A percentile compares a stretch with the other conserved stretches of the same genome.
Evolutionary conservation across 2,329 filamentous ascomycete genomes (phyloP).

Genomic region (Fusarium decemcellulare): DNA sequence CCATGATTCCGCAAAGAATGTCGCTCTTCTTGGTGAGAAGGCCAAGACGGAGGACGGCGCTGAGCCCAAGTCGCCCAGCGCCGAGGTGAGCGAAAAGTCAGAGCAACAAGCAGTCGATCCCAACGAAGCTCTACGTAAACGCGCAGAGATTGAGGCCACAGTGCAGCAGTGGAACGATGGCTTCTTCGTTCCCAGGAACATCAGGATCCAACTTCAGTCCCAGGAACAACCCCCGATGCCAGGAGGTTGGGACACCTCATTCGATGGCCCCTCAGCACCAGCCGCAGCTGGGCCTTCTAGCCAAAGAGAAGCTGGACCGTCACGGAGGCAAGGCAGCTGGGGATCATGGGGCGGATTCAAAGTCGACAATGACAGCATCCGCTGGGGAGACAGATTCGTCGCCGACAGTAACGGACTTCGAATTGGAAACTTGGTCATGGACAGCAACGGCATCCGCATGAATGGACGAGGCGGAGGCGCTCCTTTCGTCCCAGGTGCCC

Average conservation of each 20-base stretch:
- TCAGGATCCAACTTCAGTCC: conserved; percentile 56
- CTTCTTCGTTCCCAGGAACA: conserved; percentile 67
- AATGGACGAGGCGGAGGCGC: conserved; percentile 10
- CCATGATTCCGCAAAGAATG: conserved; percentile 60
- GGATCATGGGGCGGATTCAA: conserved; percentile 52
- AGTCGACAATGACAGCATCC: conserved; percentile 60
- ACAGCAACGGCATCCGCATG: conserved; percentile 56
- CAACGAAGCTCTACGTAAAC: conserved; percentile 42
- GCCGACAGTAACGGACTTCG: conserved; percentile 62
- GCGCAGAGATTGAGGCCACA: conserved; percentile 55
- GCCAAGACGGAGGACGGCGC: conserved; percentile 56
- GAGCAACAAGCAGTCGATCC: conserved; percentile 20
- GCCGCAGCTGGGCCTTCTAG: conserved; percentile 23
- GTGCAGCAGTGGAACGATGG: conserved; percentile 70
- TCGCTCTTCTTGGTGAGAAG: conserved; percentile 65
- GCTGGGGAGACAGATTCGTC: conserved; percentile 59
- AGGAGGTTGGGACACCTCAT: conserved; percentile 42
- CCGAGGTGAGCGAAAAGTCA: conserved; percentile 19
- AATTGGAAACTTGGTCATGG: conserved; percentile 60
- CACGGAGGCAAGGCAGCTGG: conserved; percentile 26
- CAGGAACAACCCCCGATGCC: conserved; percentile 42
- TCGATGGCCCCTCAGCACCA: conserved; percentile 37
- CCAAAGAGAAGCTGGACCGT: conserved; percentile 23
- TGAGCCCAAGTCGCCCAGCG: conserved; percentile 43
- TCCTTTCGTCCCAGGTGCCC: conserved; percentile 3